These are phyloP conservation scores for Termitomyces sp. DNA, from an alignment of 768 basidiomycete genomes.

Conservation along the genomic window DNA sequence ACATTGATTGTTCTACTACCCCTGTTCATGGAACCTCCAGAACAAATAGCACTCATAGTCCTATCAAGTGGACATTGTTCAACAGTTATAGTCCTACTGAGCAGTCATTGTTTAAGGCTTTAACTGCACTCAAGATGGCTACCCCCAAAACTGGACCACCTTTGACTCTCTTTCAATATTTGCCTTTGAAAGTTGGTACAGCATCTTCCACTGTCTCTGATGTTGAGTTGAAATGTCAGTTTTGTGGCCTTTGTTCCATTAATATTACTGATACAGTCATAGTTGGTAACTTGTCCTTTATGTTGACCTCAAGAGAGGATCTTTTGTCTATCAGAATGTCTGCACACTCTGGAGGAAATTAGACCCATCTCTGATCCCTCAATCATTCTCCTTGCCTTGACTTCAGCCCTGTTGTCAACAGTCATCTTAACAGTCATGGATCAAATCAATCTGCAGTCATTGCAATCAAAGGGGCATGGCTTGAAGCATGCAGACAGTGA, in stretches of 20 bases:
- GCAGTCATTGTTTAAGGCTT: too few relatives aligned
- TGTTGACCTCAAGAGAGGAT: too few relatives aligned
- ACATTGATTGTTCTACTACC: neutral
- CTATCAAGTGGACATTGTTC: too few relatives aligned
- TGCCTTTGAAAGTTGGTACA: too few relatives aligned
- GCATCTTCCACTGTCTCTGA: too few relatives aligned
- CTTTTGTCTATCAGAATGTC: neutral
- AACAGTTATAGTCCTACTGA: too few relatives aligned
- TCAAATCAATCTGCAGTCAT: neutral
- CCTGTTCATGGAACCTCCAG: neutral
- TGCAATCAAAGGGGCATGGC: neutral
- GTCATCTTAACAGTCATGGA: neutral
- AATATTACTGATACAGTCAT: too few relatives aligned
- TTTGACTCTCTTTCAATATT: too few relatives aligned
- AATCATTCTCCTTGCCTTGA: neutral
- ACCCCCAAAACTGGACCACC: too few relatives aligned
- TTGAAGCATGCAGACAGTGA: neutral
- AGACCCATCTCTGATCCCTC: neutral
- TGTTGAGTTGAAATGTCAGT: neutral
- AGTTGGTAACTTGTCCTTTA: neutral
- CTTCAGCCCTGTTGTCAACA: neutral
- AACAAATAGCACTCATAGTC: neutral
- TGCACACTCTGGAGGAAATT: too few relatives aligned
- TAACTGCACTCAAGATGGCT: neutral
- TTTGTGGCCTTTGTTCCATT: neutral